Evolutionary conservation across 495 filamentous ascomycete genomes (phyloP).

Genomic region (Penicillium odoratum): DNA sequence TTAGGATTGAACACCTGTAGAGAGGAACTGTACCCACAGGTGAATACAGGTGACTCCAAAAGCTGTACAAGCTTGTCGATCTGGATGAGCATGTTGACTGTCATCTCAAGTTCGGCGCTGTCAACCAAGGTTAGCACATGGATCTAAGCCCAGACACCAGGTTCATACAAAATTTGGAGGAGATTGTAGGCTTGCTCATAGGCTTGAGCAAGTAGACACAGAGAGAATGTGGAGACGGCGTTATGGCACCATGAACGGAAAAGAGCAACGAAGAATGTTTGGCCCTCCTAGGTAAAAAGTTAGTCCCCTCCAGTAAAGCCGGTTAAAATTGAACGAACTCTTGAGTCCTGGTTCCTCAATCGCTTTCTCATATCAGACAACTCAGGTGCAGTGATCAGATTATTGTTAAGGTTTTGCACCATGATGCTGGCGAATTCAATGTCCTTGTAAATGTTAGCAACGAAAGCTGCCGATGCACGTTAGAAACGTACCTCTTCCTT

Average conservation of each 20-base stretch:
- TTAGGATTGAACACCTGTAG: constrained; percentile 12
- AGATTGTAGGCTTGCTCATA: constrained; percentile 99
- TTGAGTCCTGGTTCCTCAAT: constrained; percentile 84
- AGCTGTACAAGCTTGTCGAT: constrained; percentile 99
- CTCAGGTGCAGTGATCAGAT: constrained; percentile 95
- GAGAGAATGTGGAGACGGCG: constrained; percentile 93
- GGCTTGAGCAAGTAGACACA: constrained; percentile 94
- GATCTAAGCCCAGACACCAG: background rate
- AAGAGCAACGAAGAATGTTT: constrained; percentile 89
- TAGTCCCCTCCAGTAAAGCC: constrained; percentile 4
- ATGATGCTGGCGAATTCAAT: constrained; percentile 99
- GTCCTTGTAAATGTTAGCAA: constrained; percentile 52
- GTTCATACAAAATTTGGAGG: constrained; percentile 85
- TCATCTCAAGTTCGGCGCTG: constrained; percentile 84
- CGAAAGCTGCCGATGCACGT: background rate
- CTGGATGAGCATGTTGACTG: constrained; percentile 96
- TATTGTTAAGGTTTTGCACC: constrained; percentile 99
- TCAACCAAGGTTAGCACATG: background rate
- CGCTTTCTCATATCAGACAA: constrained; percentile 87
- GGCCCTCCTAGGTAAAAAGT: constrained; percentile 66
- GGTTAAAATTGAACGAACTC: constrained; percentile 44
- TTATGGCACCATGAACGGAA: constrained; percentile 99
- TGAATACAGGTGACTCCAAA: constrained; percentile 96
- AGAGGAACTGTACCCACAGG: constrained; percentile 56
- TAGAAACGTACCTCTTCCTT: constrained; percentile 71